Conservation (phyloP, 2,329 filamentous ascomycete genomes). For the Sclerotinia subarctica region DNA sequence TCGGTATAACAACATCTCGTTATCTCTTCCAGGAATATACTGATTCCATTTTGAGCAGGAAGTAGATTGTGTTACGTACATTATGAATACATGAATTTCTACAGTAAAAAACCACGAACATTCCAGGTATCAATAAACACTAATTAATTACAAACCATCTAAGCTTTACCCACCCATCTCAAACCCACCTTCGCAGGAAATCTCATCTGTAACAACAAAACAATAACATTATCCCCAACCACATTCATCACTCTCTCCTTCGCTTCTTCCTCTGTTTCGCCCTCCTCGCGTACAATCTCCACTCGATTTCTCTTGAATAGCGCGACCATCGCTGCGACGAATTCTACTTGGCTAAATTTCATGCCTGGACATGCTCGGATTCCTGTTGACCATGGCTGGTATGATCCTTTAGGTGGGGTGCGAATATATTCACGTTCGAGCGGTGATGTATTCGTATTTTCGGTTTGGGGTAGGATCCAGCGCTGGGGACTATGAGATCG, state of each 20-base stretch:
- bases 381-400: conserved; percentile 26
- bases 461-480: neutral
- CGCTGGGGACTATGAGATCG: neutral
- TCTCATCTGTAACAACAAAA: conserved; percentile 27
- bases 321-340: conserved; percentile 26
- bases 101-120: neutral
- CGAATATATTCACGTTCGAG: conserved; percentile 4
- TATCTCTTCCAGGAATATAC: no score
- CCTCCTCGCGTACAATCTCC: conserved; percentile 2
- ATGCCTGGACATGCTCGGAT: conserved; percentile 28
- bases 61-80: no score
- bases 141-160: neutral
- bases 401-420: conserved; percentile 18
- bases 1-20: no score
- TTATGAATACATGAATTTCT: neutral
- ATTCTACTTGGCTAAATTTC: conserved; percentile 31
- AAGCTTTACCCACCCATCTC: conserved; percentile 20
- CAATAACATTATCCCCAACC: conserved; percentile 24
- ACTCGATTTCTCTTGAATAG: conserved; percentile 20
- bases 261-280: neutral
- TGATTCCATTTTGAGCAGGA: no score
- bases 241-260: conserved; percentile 19
- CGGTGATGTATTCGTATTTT: neutral
- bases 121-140: neutral
- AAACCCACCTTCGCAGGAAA: conserved; percentile 25